Conservation (phyloP, 345 rosid species). For the Linum trigynum region DNA sequence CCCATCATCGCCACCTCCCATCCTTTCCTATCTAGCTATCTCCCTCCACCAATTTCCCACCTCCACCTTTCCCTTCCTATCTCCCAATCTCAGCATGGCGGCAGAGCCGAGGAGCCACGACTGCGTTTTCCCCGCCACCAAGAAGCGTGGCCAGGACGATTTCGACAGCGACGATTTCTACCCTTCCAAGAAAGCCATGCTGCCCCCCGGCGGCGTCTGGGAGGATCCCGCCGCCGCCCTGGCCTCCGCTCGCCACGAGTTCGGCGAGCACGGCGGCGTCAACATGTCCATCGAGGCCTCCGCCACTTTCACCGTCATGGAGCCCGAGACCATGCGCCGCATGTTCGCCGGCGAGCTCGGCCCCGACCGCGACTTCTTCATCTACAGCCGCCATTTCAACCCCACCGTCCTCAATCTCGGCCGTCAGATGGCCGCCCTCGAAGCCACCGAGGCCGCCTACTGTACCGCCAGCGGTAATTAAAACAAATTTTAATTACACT, state of each 20-base stretch:
- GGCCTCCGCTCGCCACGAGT: conserved; percentile 73
- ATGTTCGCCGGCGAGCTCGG: conserved; percentile 96
- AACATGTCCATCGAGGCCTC: conserved; percentile 99
- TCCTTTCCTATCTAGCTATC: too few species aligned
- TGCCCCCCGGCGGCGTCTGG: conserved; percentile 20
- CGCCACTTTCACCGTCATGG: conserved; percentile 99
- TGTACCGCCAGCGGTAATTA: conserved; percentile 87
- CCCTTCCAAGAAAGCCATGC: conserved; percentile 39
- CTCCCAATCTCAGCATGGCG: neutral
- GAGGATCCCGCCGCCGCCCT: conserved; percentile 74
- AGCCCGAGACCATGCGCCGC: conserved; percentile 85
- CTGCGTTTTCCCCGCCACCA: conserved; percentile 34
- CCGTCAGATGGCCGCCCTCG: conserved; percentile 97
- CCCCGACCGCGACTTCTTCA: conserved; percentile 85
- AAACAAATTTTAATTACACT: neutral
- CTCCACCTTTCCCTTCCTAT: neutral
- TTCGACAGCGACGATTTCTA: conserved; percentile 26
- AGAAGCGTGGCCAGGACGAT: conserved; percentile 41
- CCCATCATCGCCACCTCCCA: neutral
- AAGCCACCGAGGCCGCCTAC: conserved; percentile 95
- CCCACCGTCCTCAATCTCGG: conserved; percentile 88
- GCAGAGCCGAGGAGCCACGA: conserved; percentile 17
- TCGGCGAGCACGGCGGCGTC: conserved; percentile 97
- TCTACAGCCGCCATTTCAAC: conserved; percentile 96
- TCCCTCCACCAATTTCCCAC: neutral